Evolutionary conservation across 306 rosid genomes (phyloP).

Genomic region (Cicer judaicum): DNA sequence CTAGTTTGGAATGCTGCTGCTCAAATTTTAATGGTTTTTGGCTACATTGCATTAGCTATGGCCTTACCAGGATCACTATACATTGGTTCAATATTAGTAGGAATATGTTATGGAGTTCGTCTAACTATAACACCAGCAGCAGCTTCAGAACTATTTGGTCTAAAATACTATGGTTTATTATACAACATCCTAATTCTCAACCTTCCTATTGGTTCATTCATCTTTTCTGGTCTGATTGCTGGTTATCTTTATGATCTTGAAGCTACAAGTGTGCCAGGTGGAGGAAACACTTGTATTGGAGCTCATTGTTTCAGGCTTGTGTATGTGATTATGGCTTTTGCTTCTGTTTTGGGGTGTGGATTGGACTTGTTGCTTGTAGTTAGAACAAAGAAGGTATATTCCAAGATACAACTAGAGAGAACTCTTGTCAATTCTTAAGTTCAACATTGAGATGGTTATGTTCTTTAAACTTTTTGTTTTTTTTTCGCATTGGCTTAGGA

Average conservation of each 20-base stretch:
- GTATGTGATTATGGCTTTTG: constrained; percentile 45
- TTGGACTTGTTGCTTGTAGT: constrained; percentile 40
- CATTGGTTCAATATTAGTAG: constrained; percentile 49
- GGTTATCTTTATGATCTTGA: constrained; percentile 48
- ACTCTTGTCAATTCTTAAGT: neutral
- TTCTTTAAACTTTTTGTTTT: neutral
- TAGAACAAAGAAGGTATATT: constrained; percentile 48
- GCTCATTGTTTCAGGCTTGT: constrained; percentile 50
- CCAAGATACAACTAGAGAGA: constrained; percentile 42
- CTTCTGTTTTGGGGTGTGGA: constrained; percentile 47
- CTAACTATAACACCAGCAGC: constrained; percentile 43
- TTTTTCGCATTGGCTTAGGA: neutral
- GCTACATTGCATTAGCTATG: constrained; percentile 45
- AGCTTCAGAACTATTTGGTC: constrained; percentile 52
- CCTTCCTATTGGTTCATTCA: constrained; percentile 51
- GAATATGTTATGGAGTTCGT: constrained; percentile 47
- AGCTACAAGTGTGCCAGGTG: constrained; percentile 45
- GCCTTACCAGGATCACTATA: constrained; percentile 52
- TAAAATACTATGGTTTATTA: constrained; percentile 50
- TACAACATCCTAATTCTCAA: constrained; percentile 52
- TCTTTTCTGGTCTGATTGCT: constrained; percentile 52
- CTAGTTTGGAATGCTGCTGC: constrained; percentile 48
- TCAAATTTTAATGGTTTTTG: constrained; percentile 42
- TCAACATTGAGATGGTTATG: constrained; percentile 18
- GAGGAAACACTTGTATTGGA: constrained; percentile 50